Evolutionary conservation across 495 filamentous ascomycete genomes (phyloP).

Genomic region (Trichoderma virens): DNA sequence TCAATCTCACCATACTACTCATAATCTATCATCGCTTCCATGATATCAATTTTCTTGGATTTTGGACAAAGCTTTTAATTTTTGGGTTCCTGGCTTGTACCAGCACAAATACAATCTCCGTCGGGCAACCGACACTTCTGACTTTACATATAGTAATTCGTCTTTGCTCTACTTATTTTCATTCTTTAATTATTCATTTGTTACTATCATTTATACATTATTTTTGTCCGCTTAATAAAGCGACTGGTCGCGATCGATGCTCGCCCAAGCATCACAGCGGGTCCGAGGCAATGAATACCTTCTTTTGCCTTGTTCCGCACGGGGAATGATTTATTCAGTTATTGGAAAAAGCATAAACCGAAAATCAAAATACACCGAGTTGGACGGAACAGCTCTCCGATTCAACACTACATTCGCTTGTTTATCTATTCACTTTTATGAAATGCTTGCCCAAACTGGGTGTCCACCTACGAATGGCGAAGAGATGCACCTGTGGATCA

Average conservation of each 20-base stretch:
- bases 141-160: conserved; percentile 12
- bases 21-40: conserved; percentile 16
- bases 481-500: neutral
- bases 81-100: conserved; percentile 13
- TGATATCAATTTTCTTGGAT: conserved; percentile 19
- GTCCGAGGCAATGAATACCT: neutral
- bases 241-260: neutral
- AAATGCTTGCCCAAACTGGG: neutral
- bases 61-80: neutral
- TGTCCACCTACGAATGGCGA: neutral
- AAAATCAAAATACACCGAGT: neutral
- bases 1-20: conserved; percentile 3
- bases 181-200: conserved; percentile 11
- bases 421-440: neutral
- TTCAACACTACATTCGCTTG: neutral
- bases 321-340: neutral
- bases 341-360: neutral
- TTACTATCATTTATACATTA: conserved; percentile 12
- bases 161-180: conserved; percentile 9
- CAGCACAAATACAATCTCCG: conserved; percentile 21
- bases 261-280: neutral
- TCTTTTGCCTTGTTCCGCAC: neutral
- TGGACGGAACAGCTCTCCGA: neutral
- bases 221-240: neutral
- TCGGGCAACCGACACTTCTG: conserved; percentile 30